phyloP scores from a whole-genome alignment of 805 yeast species.

The Sugiyamaella smithiae region DNA sequence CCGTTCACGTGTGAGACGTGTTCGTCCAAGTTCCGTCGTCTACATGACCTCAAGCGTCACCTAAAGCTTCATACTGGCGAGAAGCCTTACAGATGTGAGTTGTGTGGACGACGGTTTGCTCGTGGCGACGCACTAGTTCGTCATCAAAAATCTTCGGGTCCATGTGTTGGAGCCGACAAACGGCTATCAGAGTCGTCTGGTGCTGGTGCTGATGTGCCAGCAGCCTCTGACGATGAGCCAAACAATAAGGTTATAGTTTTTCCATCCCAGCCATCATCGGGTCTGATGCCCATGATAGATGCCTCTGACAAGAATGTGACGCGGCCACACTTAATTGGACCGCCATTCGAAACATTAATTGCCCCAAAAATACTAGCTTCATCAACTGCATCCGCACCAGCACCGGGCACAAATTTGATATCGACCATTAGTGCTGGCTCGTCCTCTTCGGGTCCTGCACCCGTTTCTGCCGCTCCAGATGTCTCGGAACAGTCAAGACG shows the following conservation, averaged over 20 bases:
- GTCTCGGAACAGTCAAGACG: too few species aligned
- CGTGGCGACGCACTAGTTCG: slow-evolving; percentile 73
- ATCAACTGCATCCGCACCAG: neutral
- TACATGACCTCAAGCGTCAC: slow-evolving; percentile 76
- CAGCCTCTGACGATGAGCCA: neutral
- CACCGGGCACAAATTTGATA: neutral
- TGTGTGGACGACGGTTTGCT: slow-evolving; percentile 65
- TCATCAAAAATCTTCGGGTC: slow-evolving; percentile 51
- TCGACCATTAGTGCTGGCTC: neutral
- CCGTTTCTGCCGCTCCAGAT: neutral
- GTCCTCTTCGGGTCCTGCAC: neutral
- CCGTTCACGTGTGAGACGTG: slow-evolving; percentile 66
- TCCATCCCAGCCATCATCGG: slow-evolving; percentile 1
- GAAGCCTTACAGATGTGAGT: slow-evolving; percentile 59
- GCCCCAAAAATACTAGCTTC: neutral
- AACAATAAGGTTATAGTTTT: slow-evolving; percentile 1
- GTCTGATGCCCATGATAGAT: slow-evolving; percentile 5
- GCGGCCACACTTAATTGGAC: slow-evolving; percentile 14
- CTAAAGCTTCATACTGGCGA: slow-evolving; percentile 74
- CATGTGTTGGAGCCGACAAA: slow-evolving; percentile 26
- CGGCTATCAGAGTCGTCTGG: neutral
- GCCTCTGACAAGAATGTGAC: slow-evolving; percentile 5
- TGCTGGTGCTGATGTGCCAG: neutral
- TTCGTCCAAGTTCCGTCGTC: slow-evolving; percentile 59
- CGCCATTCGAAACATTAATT: slow-evolving; percentile 5